Conservation (phyloP, 352 stramenopile genomes). For the Phytophthora uliginosa region DNA sequence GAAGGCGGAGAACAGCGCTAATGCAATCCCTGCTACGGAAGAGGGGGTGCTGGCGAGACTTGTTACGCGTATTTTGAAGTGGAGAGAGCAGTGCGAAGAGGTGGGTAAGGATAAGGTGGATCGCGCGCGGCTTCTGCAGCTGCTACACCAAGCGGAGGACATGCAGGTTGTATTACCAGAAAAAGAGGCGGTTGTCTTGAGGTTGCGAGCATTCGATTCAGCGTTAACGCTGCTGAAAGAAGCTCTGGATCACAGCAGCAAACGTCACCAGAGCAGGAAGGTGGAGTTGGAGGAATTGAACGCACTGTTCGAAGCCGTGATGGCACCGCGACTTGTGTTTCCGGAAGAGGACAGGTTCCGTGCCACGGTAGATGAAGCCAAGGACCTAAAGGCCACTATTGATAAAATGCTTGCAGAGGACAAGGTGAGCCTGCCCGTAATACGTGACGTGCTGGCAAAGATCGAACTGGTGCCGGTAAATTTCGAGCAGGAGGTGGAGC, state of each 20-base stretch:
- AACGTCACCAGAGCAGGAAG: conserved; percentile 73
- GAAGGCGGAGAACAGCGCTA: conserved; percentile 33
- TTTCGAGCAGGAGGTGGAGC: conserved; percentile 81
- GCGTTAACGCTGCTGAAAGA: conserved; percentile 76
- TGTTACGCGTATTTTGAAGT: conserved; percentile 62
- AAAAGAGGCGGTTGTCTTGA: conserved; percentile 46
- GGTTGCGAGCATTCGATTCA: conserved; percentile 62
- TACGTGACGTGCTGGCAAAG: conserved; percentile 82
- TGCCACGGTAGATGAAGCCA: conserved; percentile 69
- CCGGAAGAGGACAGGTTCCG: conserved; percentile 61
- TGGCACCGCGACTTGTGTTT: conserved; percentile 64
- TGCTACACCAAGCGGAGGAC: conserved; percentile 73
- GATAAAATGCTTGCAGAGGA: conserved; percentile 76
- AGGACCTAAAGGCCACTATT: conserved; percentile 71
- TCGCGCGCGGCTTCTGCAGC: conserved; percentile 51
- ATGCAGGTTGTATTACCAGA: conserved; percentile 57
- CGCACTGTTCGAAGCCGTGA: conserved; percentile 54
- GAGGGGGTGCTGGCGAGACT: conserved; percentile 63
- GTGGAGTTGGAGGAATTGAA: conserved; percentile 68
- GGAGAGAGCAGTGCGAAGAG: conserved; percentile 51
- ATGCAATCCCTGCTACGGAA: conserved; percentile 56
- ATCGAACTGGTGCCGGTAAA: conserved; percentile 91
- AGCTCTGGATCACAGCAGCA: conserved; percentile 66
- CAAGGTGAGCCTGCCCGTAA: conserved; percentile 85
- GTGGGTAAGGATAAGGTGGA: conserved; percentile 48